Conservation (phyloP, 345 rosid species). For the Noccaea caerulescens region DNA sequence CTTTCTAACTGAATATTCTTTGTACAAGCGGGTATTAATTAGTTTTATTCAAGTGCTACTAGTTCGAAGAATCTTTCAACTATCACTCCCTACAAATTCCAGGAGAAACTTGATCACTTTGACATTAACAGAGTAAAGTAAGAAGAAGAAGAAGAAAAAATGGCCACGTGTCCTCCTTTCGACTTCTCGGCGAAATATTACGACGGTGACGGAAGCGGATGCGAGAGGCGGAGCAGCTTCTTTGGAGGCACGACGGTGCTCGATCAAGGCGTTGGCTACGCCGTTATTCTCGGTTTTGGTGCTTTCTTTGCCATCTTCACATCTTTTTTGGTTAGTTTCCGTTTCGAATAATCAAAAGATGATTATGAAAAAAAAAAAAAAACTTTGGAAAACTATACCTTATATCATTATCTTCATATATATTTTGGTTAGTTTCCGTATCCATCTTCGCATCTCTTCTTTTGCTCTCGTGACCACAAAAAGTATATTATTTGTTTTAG, state of each 20-base stretch:
- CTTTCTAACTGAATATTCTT: conserved; percentile 31
- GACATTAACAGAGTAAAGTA: background rate
- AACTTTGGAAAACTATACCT: background rate
- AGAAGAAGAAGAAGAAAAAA: conserved; percentile 23
- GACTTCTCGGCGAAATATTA: conserved; percentile 75
- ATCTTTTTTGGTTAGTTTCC: conserved; percentile 67
- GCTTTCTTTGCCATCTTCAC: conserved; percentile 91
- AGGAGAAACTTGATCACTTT: conserved; percentile 22
- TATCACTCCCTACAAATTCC: conserved; percentile 24
- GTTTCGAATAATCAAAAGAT: background rate
- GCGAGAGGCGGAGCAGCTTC: conserved; percentile 73
- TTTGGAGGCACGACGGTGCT: conserved; percentile 68
- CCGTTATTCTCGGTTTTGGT: conserved; percentile 89
- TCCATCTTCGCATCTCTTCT: background rate
- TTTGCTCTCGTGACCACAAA: conserved; percentile 23
- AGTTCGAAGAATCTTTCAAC: conserved; percentile 22
- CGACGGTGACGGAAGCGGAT: conserved; percentile 48
- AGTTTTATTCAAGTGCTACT: background rate
- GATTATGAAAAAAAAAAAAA: background rate
- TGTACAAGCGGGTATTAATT: conserved; percentile 13
- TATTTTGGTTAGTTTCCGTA: no score
- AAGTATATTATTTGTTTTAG: background rate
- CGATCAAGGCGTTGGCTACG: conserved; percentile 80
- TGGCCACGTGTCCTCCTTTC: conserved; percentile 69
- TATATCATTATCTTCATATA: background rate